Base-by-base conservation (phyloP, 345 rosid species). In the Rubroshorea leprosula region DNA sequence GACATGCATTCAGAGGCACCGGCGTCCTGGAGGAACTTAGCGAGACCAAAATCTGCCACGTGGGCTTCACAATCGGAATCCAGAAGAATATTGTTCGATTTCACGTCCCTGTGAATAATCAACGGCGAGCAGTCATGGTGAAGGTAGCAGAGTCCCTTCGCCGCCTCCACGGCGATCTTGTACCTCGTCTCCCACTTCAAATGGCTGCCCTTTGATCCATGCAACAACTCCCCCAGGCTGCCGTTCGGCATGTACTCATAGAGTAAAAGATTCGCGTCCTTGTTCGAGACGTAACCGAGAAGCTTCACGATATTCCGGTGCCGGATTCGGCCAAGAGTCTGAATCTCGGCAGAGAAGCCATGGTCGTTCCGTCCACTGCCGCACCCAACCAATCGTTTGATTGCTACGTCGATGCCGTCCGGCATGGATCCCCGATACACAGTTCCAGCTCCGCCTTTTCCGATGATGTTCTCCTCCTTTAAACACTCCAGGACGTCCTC, bases 1-100 rank as follows among this genome's bases (percentile, higher is more conserved):
- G 96, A 91, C 95, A 91, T 91, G 73, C 96, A 84, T 69, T 91
- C 95, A 0, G 98, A 91, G 18, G 86, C 80, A 46, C 86, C 92
- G 5, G 92, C 72, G 39, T 77, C 90, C 49, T 78, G 88, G 55
- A 92, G 67, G 85, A 92, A 86, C 85, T 89, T 92, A 18, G 96
- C 98, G 17, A 92, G 82, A 38, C 98, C 98, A 48, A 92, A 92
- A 72, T 89, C 98, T 12, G 96, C 96, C 3, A 92, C 93, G 61
- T 88, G 96, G 50, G 98, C 96, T 62, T 89, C 93, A 14, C 72
- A 83, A 38, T 84, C 82, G 2, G 86, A 80, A 73, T 89, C 95
- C 10, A 92, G 78, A 54, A 92, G 62, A 25, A 92, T 92, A 54
- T 92, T 92, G 38, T 86, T 92, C 10, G 96, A 89, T 76, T 92